Evolutionary conservation across 768 basidiomycete species (phyloP).

Genomic region (Myochromella boudieri): DNA sequence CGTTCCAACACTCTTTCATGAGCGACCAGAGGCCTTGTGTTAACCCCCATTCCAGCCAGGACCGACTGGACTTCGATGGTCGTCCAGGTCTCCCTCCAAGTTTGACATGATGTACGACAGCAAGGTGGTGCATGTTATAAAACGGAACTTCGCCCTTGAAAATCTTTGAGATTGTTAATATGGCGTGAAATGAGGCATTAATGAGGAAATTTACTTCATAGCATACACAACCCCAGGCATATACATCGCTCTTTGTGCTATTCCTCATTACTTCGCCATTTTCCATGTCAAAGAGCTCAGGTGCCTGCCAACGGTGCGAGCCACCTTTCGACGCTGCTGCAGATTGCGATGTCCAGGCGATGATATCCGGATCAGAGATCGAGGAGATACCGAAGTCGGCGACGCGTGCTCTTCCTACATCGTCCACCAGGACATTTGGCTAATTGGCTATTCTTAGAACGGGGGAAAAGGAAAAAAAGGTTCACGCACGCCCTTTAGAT

Average conservation of each 20-base stretch:
- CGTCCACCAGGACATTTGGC: slow-evolving; percentile 23
- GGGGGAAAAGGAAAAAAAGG: background rate
- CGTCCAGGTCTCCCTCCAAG: background rate
- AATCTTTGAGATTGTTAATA: background rate
- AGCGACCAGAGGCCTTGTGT: slow-evolving; percentile 1
- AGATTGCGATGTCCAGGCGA: slow-evolving; percentile 11
- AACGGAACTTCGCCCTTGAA: slow-evolving; percentile 1
- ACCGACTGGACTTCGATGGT: background rate
- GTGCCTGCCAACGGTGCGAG: slow-evolving; percentile 19
- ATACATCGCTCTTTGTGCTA: slow-evolving; percentile 17
- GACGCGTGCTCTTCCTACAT: slow-evolving; percentile 18
- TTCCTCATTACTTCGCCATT: slow-evolving; percentile 6
- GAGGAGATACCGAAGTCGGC: slow-evolving; percentile 23
- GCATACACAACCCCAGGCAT: slow-evolving; percentile 15
- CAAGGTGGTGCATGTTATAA: background rate
- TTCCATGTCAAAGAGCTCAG: slow-evolving; percentile 16
- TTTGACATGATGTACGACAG: background rate
- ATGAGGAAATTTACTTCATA: background rate
- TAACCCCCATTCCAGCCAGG: background rate
- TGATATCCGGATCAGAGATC: slow-evolving; percentile 12
- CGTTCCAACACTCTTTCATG: slow-evolving; percentile 4
- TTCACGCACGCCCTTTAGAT: slow-evolving; percentile 39
- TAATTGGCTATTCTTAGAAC: background rate
- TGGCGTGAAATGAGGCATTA: background rate
- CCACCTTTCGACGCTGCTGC: slow-evolving; percentile 6